Conservation (phyloP, 495 filamentous ascomycete genomes). For the Penicillium turbatum region DNA sequence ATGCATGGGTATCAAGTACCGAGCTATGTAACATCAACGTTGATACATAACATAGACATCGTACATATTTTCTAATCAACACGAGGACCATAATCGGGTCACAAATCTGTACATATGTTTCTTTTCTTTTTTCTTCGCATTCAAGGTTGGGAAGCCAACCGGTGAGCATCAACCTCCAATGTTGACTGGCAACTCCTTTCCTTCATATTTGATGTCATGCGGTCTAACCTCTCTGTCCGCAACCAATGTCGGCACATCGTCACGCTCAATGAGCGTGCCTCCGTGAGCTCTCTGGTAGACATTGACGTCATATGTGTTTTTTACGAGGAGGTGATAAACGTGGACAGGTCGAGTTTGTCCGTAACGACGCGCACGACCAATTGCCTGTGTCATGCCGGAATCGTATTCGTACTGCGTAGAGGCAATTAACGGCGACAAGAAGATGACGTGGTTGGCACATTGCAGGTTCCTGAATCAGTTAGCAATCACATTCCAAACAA, state of each 20-base stretch:
- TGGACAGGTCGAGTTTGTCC: slow-evolving; percentile 64
- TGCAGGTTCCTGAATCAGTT: slow-evolving; percentile 57
- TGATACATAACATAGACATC: no score
- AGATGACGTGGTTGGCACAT: slow-evolving; percentile 73
- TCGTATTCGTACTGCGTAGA: slow-evolving; percentile 55
- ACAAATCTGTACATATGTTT: no score
- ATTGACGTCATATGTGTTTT: slow-evolving; percentile 66
- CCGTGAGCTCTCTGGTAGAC: slow-evolving; percentile 48
- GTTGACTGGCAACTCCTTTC: not conserved
- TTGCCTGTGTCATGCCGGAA: slow-evolving; percentile 62
- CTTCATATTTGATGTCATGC: not conserved
- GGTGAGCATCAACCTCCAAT: no score
- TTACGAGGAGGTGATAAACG: slow-evolving; percentile 63
- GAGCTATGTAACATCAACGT: no score
- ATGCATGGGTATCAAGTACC: no score
- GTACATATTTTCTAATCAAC: no score
- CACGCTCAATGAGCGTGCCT: slow-evolving; percentile 22
- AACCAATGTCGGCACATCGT: not conserved
- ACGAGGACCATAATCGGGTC: no score
- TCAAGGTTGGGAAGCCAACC: no score
- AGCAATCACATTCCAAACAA: not conserved
- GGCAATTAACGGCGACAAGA: slow-evolving; percentile 58
- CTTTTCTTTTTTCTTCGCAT: no score
- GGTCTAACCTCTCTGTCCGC: not conserved
- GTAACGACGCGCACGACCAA: slow-evolving; percentile 62